A percentile compares a stretch with the other conserved stretches of the same genome.
Evolutionary conservation across 345 rosid genomes (phyloP).

Genomic region (Draba incana): DNA sequence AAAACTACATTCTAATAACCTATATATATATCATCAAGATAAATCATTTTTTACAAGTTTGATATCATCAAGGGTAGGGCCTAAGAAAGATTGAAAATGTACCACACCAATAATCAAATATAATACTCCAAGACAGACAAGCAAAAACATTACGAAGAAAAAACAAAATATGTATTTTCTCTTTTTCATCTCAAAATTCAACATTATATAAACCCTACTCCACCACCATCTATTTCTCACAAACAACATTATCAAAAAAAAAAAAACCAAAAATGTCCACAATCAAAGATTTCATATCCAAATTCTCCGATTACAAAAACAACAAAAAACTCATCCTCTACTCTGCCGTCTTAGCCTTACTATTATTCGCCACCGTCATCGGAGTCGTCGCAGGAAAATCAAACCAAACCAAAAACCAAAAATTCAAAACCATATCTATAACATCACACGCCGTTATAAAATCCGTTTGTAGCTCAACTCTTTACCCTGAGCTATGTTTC

Average conservation of each 20-base stretch:
- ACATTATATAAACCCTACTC: conserved; percentile 29
- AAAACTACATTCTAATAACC: conserved; percentile 7
- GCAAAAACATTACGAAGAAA: not conserved
- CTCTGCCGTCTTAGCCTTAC: conserved; percentile 28
- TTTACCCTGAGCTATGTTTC: conserved; percentile 62
- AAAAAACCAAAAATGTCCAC: conserved; percentile 31
- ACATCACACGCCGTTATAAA: conserved; percentile 41
- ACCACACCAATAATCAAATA: conserved; percentile 4
- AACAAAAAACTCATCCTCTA: conserved; percentile 36
- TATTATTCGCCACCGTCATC: conserved; percentile 16
- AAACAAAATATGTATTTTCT: not conserved
- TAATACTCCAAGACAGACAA: conserved; percentile 25
- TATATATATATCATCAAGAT: too few relatives aligned
- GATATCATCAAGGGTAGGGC: conserved; percentile 27
- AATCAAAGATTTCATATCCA: conserved; percentile 34
- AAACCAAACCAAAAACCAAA: conserved; percentile 14
- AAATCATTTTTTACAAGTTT: not conserved
- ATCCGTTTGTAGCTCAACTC: conserved; percentile 58
- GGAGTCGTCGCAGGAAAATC: conserved; percentile 25
- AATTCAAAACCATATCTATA: conserved; percentile 22
- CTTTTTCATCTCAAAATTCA: conserved; percentile 8
- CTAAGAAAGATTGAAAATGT: conserved; percentile 17
- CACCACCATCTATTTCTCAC: conserved; percentile 12
- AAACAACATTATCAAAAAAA: conserved; percentile 6
- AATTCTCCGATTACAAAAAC: conserved; percentile 37